These are phyloP conservation scores for Coemansia sp. DNA, from an alignment of 192 early-diverging fungal genomes.

Conservation along the genomic window DNA sequence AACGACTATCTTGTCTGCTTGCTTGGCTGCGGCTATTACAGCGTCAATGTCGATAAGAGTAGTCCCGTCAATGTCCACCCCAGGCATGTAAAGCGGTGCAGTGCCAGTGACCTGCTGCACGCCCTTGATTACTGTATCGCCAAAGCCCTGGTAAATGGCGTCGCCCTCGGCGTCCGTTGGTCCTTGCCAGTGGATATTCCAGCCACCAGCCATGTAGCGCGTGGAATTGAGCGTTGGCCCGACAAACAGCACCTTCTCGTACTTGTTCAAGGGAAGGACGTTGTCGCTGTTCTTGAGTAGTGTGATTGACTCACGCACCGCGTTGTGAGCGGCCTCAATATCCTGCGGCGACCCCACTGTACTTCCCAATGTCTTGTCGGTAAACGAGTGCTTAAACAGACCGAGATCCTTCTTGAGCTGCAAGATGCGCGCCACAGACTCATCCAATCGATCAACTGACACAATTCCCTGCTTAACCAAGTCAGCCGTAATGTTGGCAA, in stretches of 20 bases:
- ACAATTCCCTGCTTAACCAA: conserved; percentile 49
- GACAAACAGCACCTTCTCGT: conserved; percentile 56
- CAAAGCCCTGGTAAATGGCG: conserved; percentile 48
- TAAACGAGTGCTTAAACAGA: conserved; percentile 53
- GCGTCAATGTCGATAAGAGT: conserved; percentile 47
- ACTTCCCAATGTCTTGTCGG: conserved; percentile 33
- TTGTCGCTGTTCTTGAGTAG: conserved; percentile 56
- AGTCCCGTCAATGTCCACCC: conserved; percentile 55
- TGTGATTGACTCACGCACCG: conserved; percentile 59
- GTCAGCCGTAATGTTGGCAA: conserved; percentile 32
- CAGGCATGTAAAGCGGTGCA: conserved; percentile 24
- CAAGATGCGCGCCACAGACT: conserved; percentile 56
- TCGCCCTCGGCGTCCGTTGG: conserved; percentile 45
- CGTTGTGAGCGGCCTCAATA: conserved; percentile 48
- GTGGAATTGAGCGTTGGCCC: conserved; percentile 60
- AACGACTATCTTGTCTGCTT: conserved; percentile 57
- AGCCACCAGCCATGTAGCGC: conserved; percentile 57
- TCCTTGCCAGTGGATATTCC: conserved; percentile 67
- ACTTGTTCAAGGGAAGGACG: conserved; percentile 48
- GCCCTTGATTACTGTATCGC: conserved; percentile 35
- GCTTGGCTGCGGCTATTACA: conserved; percentile 18
- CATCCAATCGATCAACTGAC: conserved; percentile 44
- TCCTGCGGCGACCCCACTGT: conserved; percentile 54
- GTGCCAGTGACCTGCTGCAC: conserved; percentile 34
- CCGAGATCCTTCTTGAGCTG: conserved; percentile 70